Conservation (phyloP, 371 early-diverging fungal genomes). For the Mucor racemosus region DNA sequence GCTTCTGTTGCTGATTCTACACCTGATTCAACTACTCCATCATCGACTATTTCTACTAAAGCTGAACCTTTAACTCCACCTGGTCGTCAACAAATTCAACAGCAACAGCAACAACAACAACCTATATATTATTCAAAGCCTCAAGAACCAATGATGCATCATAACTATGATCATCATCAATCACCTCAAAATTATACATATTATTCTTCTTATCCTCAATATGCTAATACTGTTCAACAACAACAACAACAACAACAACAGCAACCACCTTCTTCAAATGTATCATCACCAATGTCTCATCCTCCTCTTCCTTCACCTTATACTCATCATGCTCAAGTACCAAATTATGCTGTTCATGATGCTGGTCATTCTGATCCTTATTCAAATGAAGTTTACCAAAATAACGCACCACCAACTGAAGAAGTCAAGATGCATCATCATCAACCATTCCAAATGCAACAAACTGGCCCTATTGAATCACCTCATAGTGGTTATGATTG, state of each 20-base stretch:
- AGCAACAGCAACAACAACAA: not conserved
- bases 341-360: constrained; percentile 23
- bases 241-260: not conserved
- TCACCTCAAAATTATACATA: not conserved
- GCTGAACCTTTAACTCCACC: not conserved
- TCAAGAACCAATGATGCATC: constrained; percentile 10
- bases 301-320: constrained; percentile 25
- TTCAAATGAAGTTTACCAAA: constrained; percentile 13
- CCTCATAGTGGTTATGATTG: constrained; percentile 26
- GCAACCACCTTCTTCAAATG: not conserved
- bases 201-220: constrained; percentile 1
- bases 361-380: constrained; percentile 10
- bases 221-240: constrained; percentile 1
- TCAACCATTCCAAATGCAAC: constrained; percentile 19
- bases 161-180: constrained; percentile 5
- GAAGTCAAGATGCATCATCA: constrained; percentile 15
- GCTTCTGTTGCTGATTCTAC: not conserved
- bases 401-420: constrained; percentile 2
- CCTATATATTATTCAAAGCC: not conserved
- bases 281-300: constrained; percentile 22
- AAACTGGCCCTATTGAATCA: constrained; percentile 19
- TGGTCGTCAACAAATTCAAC: not conserved
- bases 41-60: not conserved
- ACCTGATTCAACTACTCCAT: not conserved
- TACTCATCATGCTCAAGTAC: constrained; percentile 6